Evolutionary conservation across 345 rosid genomes (phyloP), one percentile per base, ranked within the genome.

Genomic region (Brassica nigra): DNA sequence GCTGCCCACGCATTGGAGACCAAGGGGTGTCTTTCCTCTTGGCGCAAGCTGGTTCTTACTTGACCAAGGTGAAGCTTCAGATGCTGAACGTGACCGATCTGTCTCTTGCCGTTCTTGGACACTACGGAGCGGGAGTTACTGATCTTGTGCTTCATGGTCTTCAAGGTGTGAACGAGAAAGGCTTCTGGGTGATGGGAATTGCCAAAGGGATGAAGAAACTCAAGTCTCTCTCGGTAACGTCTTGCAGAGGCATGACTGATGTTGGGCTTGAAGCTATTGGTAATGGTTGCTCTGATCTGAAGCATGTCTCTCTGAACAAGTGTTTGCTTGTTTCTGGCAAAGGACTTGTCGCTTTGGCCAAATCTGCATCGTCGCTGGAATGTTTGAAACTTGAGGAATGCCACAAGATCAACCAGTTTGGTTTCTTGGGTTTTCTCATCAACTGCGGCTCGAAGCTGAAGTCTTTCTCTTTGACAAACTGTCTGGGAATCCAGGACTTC

Each of bases 151-250:
- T 95, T 66, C 78, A 78, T 78, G 88, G 76, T 71, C 97, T 95
- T 58, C 86, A 83, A 62, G 83, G 88, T 80, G 93, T 95, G 78
- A 88, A 85, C 6, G 93, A 91, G 86, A 90, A 82, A 86, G 99
- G 99, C 42, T 93, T 95, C 82, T 95, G 99, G 97, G 96, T 93
- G 70, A 95, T 95, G 99, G 94, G 93, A 11, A 90, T 84, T 33
- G 93, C 91, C 5, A 88, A 87, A 33, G 99, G 96, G 66, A 77
- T 95, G 83, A 96, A 93, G 86, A 89, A 90, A 74, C 77, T 95
- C 87, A 95, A 86, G 81, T 89, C 93, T 10, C 76, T 95, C 9
- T 66, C 90, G 3, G 84, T 95, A 62, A 65, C 82, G 12, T 88
- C 90, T 6, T 95, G 98, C 88, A 61, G 36, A 62, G 98, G 99